phyloP scores from a whole-genome alignment of 2,329 filamentous ascomycete species.

The Metarhizium rileyi region DNA sequence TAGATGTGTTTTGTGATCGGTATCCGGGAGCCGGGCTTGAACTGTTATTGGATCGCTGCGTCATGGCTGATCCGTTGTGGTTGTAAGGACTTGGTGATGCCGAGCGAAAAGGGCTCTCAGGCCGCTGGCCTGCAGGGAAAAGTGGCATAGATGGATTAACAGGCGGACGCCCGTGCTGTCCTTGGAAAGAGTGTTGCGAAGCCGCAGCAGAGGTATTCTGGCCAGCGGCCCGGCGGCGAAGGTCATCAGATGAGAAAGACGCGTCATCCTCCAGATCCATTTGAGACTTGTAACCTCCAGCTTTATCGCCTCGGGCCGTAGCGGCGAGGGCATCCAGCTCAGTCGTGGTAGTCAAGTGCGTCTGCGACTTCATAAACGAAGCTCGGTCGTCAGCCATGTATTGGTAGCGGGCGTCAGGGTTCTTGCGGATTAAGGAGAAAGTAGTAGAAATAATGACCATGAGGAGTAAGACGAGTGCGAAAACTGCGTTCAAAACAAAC shows the following conservation, averaged over 20 bases:
- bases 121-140: conserved; percentile 28
- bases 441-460: conserved; percentile 57
- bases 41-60: conserved; percentile 21
- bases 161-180: conserved; percentile 18
- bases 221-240: conserved; percentile 25
- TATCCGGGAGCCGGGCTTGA: conserved; percentile 23
- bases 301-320: conserved; percentile 77
- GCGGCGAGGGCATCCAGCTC: conserved; percentile 85
- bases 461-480: conserved; percentile 71
- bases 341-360: conserved; percentile 64
- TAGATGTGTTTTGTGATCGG: conserved; percentile 29
- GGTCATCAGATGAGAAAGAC: conserved; percentile 28
- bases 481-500: conserved; percentile 78
- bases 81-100: conserved; percentile 25
- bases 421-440: conserved; percentile 76
- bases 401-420: conserved; percentile 89
- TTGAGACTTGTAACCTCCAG: conserved; percentile 30
- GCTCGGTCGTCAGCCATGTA: conserved; percentile 94
- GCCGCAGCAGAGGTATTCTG: conserved; percentile 15
- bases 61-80: conserved; percentile 8
- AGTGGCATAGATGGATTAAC: conserved; percentile 33
- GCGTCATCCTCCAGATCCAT: conserved; percentile 32
- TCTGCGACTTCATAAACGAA: conserved; percentile 95
- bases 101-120: conserved; percentile 26
- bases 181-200: conserved; percentile 22